Conservation (phyloP, 2,329 filamentous ascomycete genomes). For the Harringtonia lauricola region DNA sequence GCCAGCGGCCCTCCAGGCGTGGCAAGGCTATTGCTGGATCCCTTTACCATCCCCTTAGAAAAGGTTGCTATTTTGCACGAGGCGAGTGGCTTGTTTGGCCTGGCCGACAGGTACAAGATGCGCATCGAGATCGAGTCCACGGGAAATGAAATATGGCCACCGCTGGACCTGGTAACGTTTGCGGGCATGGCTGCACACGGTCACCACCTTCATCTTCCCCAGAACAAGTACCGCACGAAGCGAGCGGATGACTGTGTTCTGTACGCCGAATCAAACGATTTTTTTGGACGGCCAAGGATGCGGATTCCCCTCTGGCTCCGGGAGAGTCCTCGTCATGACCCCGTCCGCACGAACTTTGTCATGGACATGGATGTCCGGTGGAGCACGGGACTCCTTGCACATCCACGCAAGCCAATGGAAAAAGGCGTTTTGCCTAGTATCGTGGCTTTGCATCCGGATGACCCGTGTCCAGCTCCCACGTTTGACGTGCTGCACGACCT, state of each 20-base stretch:
- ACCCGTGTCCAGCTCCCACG: conserved; percentile 9
- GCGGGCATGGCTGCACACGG: not conserved
- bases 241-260: conserved; percentile 18
- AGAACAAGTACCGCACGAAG: conserved; percentile 1
- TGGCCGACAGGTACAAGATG: conserved; percentile 39
- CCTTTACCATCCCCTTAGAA: conserved; percentile 41
- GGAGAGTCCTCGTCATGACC: conserved; percentile 19
- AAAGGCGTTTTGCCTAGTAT: conserved; percentile 33
- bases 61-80: conserved; percentile 37
- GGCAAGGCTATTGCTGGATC: conserved; percentile 35
- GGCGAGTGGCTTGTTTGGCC: conserved; percentile 33
- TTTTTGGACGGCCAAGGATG: conserved; percentile 27
- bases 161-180: conserved; percentile 27
- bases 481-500: not conserved
- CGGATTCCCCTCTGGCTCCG: conserved; percentile 22
- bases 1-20: conserved; percentile 32
- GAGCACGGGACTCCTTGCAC: conserved; percentile 27
- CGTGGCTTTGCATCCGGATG: conserved; percentile 27
- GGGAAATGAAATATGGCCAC: conserved; percentile 40
- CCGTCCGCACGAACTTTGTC: conserved; percentile 29
- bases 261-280: conserved; percentile 27
- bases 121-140: conserved; percentile 41
- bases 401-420: conserved; percentile 20
- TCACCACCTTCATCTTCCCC: conserved; percentile 18
- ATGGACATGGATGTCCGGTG: conserved; percentile 38